These are phyloP conservation scores for Lolium rigidum DNA, from an alignment of 176 grass and related monocot species.

Conservation along the genomic window DNA sequence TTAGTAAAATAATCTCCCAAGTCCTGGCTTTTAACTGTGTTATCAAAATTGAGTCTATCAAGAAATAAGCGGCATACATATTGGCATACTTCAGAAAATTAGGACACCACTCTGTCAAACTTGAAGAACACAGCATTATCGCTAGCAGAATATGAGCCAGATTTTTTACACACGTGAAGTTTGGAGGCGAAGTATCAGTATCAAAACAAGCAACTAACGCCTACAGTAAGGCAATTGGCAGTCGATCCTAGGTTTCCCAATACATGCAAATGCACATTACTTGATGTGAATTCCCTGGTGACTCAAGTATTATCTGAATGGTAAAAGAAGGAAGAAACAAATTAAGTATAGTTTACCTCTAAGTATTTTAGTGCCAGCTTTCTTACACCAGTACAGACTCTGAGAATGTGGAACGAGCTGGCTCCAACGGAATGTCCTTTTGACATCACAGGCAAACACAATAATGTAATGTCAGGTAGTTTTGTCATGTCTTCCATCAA, in stretches of 20 bases:
- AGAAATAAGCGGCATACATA: background rate
- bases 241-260: background rate
- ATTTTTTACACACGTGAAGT: background rate
- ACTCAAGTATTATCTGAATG: background rate
- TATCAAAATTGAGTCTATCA: background rate
- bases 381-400: background rate
- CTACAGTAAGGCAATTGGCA: background rate
- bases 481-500: constrained; percentile 38
- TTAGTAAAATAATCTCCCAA: background rate
- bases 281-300: background rate
- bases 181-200: background rate
- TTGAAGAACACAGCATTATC: constrained; percentile 7
- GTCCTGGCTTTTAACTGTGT: background rate
- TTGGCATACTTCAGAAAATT: background rate
- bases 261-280: background rate
- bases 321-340: background rate
- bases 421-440: constrained; percentile 14
- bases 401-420: constrained; percentile 13
- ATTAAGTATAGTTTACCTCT: background rate
- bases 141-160: background rate
- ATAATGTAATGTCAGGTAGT: background rate
- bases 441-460: background rate
- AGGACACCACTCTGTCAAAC: background rate
- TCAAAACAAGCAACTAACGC: constrained; percentile 9
- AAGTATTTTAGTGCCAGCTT: background rate